Base-by-base conservation (phyloP, 805 yeast species). In the Yarrowia yakushimensis region DNA sequence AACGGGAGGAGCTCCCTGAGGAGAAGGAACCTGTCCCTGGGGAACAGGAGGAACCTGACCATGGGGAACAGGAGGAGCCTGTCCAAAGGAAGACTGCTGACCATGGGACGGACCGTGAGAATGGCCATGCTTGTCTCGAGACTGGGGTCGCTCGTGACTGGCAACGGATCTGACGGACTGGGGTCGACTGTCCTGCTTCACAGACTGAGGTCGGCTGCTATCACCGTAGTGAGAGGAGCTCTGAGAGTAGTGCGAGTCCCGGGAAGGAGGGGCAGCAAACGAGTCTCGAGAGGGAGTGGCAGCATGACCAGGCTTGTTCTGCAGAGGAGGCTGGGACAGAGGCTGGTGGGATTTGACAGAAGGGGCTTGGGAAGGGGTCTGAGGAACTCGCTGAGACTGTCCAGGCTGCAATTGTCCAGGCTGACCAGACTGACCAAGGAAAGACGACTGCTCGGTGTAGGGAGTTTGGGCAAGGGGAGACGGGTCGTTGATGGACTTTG, bases 201-300 rank as follows among this genome's bases (percentile, higher is more conserved):
- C 50, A 13, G 54, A 46, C 36, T 30, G 36, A 30, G 52, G 52
- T 28, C 52, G 52, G 52, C 36, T 45, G 5, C 36, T 36, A n/a
- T 48, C 39, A 10, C 39, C 39, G 22, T 48, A 48, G 39, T 48
- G 55, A 31, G 55, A 48, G 4, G 55, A 48, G 55, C 55, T 48
- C 39, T 48, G 55, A 7, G 52, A 45, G 36, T 45, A 45, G 52
- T 45, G 52, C 1, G 52, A 45, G 52, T 30, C 48, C 17, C 31
- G 11, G 31, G 48, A 42, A 17, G 45, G 45, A 39, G 45, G 27
- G 17, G 45, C 45, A 11, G 45, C 45, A 39, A 39, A 39, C 25
- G 45, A 39, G 17, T 39, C 48, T 43, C 48, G 31, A 25, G 52
- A 45, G 9, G 34, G 25, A 18, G 36, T 18, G 27, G 52, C 17